Evolutionary conservation across 2,329 filamentous ascomycete genomes (phyloP), one percentile per base, ranked within the genome.

Genomic region (Colletotrichum noveboracense): DNA sequence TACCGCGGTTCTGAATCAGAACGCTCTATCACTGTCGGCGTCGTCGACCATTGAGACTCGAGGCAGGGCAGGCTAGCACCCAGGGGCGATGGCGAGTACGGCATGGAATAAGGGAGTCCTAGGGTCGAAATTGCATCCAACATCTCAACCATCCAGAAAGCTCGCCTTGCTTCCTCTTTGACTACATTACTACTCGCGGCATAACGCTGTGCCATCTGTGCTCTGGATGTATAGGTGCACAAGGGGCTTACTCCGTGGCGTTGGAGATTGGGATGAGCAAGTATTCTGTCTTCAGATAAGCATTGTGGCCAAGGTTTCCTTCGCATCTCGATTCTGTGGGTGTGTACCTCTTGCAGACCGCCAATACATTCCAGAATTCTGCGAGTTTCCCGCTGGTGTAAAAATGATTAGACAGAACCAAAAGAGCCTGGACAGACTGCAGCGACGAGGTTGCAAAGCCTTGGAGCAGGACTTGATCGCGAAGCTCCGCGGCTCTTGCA

Each of bases 361-460:
- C 13, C 52, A 56, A 0, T 0, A 26, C 1, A 28, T 56, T 56
- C 52, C 52, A 56, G 52, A 56, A 56, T 1, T 0, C 24, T 28
- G 52, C 1, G 0, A 56, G 21, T 56, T 28, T 0, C 0, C 52
- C 52, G 0, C 24, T 56, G 1, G 21, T 0, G 26, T 56, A 56
- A 0, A 56, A 28, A 18, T 56, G 24, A 18, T 0, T 56, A 28
- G 52, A 56, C 0, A 56, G 52, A 28, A 56, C 3, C 52, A 56
- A 0, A 0, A 56, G 52, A 28, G 52, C 52, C 52, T 56, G 24
- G 0, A 56, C 52, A 18, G 52, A 56, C 13, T 18, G 24, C 0
- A 56, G 52, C 21, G 52, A 56, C 52, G 24, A 28, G 24, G 21
- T 56, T 0, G 52, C 52, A 0, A 24, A 0, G 1, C 52, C 12